Conservation (phyloP, 192 early-diverging fungal species). For the Pilaira anomala region DNA sequence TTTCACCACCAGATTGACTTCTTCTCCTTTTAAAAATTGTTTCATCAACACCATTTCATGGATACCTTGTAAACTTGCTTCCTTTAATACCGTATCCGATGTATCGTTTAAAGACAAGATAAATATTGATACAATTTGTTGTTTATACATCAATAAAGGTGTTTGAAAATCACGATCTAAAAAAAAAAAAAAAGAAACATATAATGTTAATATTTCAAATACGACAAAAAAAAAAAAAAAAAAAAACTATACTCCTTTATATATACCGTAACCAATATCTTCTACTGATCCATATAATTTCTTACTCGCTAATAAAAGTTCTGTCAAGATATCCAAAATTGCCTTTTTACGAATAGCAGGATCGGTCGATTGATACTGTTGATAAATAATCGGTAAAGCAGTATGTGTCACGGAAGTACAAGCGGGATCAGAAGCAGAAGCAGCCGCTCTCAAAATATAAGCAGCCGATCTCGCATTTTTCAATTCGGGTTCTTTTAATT, state of each 20-base stretch:
- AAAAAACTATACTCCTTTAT: slow-evolving; percentile 6
- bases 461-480: slow-evolving; percentile 66
- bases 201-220: background rate
- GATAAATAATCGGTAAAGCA: slow-evolving; percentile 59
- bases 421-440: slow-evolving; percentile 63
- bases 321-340: slow-evolving; percentile 63
- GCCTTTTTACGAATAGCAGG: slow-evolving; percentile 51
- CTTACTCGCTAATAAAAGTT: slow-evolving; percentile 67
- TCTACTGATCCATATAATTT: slow-evolving; percentile 58
- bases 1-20: slow-evolving; percentile 30
- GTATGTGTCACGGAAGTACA: slow-evolving; percentile 59
- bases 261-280: slow-evolving; percentile 34
- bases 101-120: slow-evolving; percentile 56
- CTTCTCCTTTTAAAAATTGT: slow-evolving; percentile 55
- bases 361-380: slow-evolving; percentile 53
- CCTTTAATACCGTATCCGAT: slow-evolving; percentile 57
- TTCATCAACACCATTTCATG: slow-evolving; percentile 62
- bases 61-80: slow-evolving; percentile 67
- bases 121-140: slow-evolving; percentile 66
- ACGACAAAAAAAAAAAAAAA: slow-evolving; percentile 33
- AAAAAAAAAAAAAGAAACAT: background rate
- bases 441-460: slow-evolving; percentile 58
- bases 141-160: slow-evolving; percentile 70
- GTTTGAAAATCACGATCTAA: slow-evolving; percentile 57
- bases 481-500: slow-evolving; percentile 59